Evolutionary conservation across 306 rosid species (phyloP).

Genomic region (Mimosa pudica): DNA sequence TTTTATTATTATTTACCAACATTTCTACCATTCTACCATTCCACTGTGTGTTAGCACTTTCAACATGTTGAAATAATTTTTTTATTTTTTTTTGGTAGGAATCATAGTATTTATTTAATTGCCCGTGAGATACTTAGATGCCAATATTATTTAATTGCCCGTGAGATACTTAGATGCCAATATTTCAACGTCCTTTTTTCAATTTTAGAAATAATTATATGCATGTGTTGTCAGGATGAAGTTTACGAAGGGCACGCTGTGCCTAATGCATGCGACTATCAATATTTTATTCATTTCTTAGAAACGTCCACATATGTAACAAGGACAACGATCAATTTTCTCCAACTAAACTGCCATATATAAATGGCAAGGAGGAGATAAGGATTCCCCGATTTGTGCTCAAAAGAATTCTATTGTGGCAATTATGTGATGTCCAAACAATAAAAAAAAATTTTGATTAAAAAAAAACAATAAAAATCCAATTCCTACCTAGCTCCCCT

Average conservation of each 20-base stretch:
- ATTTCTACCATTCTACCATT: not conserved
- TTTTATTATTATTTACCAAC: too few relatives aligned
- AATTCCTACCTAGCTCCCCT: not conserved
- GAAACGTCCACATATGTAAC: too few relatives aligned
- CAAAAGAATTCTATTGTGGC: not conserved
- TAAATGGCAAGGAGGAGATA: not conserved
- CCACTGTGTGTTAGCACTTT: too few relatives aligned
- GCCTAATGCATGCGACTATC: not conserved
- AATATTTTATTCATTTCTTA: too few relatives aligned
- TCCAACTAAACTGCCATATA: not conserved
- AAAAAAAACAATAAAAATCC: not conserved
- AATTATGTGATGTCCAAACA: not conserved
- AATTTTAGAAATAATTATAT: not conserved
- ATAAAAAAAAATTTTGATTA: not conserved
- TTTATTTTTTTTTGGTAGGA: not conserved
- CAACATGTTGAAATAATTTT: not conserved
- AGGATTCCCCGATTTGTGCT: conserved; percentile 5
- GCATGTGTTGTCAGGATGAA: not conserved
- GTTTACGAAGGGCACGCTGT: not conserved
- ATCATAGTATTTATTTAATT: not conserved
- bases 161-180: not conserved
- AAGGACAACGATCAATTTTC: too few relatives aligned
- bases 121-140: not conserved
- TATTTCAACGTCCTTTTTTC: not conserved
- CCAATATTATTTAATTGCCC: not conserved